Evolutionary conservation across 768 basidiomycete genomes (phyloP).

Genomic region (Inosperma sp.): DNA sequence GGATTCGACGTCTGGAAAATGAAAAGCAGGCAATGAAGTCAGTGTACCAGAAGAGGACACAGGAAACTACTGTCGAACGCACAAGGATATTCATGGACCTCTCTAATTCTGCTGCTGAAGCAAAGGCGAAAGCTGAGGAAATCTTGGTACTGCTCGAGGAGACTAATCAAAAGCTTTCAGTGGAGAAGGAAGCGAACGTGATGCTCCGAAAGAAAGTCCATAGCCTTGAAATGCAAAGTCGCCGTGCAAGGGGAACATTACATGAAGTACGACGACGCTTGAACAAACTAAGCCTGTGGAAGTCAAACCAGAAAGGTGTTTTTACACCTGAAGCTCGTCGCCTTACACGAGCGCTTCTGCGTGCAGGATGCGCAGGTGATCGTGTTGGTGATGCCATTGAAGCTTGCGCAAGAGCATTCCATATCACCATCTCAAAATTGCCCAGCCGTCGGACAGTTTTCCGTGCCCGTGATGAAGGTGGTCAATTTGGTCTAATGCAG

Average conservation of each 20-base stretch:
- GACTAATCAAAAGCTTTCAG: background rate
- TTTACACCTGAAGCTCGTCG: slow-evolving; percentile 11
- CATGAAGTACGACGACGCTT: background rate
- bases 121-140: background rate
- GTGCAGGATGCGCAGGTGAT: slow-evolving; percentile 11
- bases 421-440: slow-evolving; percentile 3
- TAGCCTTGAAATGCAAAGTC: slow-evolving; percentile 2
- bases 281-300: background rate
- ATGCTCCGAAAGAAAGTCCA: background rate
- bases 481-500: slow-evolving; percentile 11
- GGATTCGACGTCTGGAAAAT: background rate
- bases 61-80: background rate
- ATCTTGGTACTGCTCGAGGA: background rate
- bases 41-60: background rate
- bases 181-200: background rate
- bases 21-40: background rate
- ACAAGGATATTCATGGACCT: background rate
- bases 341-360: slow-evolving; percentile 8
- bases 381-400: slow-evolving; percentile 10
- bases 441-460: slow-evolving; percentile 10
- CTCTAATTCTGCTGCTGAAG: background rate
- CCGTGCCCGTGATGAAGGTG: slow-evolving; percentile 12
- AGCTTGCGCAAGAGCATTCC: slow-evolving; percentile 10
- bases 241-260: background rate
- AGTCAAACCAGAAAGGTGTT: slow-evolving; percentile 1